Evolutionary conservation across 345 rosid genomes (phyloP).

Genomic region (Mercurialis annua): DNA sequence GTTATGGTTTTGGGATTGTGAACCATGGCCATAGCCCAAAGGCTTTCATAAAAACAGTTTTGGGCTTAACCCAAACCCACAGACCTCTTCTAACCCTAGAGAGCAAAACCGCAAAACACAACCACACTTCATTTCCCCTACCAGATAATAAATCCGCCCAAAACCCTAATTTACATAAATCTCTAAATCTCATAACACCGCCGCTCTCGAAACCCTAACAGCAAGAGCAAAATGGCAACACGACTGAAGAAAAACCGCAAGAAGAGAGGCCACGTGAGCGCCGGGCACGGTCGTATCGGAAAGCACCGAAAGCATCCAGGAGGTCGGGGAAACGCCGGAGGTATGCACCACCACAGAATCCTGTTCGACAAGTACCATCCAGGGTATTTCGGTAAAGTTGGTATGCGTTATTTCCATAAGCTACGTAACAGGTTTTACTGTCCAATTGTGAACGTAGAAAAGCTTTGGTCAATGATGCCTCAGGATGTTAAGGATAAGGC

Average conservation of each 20-base stretch:
- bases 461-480: conserved; percentile 35
- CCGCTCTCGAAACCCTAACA: neutral
- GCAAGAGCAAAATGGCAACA: conserved; percentile 15
- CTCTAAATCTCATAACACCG: neutral
- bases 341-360: conserved; percentile 33
- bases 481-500: conserved; percentile 25
- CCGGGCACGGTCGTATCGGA: conserved; percentile 30
- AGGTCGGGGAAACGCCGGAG: conserved; percentile 32
- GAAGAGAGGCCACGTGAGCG: conserved; percentile 31
- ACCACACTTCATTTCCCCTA: neutral
- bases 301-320: conserved; percentile 31
- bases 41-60: too few species aligned
- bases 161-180: neutral
- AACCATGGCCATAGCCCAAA: too few species aligned
- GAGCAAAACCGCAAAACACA: conserved; percentile 6
- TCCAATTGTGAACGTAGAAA: conserved; percentile 30
- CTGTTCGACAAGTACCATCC: conserved; percentile 38
- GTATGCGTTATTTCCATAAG: conserved; percentile 31
- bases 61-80: neutral
- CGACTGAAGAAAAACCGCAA: conserved; percentile 29
- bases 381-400: conserved; percentile 31
- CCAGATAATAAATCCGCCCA: neutral
- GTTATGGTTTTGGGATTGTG: too few species aligned
- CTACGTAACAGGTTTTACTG: conserved; percentile 27
- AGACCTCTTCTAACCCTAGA: neutral